A percentile compares a stretch with the other conserved stretches of the same genome.
Evolutionary conservation across 257 asterid species (phyloP).

Genomic region (Paulownia fortunei): DNA sequence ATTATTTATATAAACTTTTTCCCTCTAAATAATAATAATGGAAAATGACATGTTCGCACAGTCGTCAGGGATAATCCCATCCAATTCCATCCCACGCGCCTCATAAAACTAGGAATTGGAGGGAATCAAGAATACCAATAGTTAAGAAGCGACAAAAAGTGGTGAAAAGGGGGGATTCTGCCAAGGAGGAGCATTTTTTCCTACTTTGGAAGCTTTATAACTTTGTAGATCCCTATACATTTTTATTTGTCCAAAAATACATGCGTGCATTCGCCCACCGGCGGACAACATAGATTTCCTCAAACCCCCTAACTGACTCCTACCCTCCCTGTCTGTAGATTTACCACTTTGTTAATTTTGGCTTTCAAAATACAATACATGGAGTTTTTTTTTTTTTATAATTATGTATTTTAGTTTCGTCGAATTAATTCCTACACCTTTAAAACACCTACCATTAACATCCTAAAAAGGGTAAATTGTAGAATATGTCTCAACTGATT

Average conservation of each 20-base stretch:
- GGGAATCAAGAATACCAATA: background rate
- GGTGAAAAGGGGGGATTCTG: background rate
- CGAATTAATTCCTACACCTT: no score
- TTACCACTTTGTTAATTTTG: no score
- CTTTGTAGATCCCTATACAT: constrained; percentile 31
- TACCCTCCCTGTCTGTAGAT: no score
- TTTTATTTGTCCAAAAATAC: no score
- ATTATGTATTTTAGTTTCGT: no score
- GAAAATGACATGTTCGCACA: background rate
- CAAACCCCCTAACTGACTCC: no score
- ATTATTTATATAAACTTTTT: background rate
- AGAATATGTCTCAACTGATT: no score
- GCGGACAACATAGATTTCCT: no score
- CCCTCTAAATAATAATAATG: background rate
- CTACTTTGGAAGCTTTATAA: constrained; percentile 16
- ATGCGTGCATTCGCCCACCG: background rate
- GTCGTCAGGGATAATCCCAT: background rate
- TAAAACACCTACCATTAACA: no score
- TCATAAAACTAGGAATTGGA: background rate
- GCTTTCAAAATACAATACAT: no score
- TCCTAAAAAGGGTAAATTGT: no score
- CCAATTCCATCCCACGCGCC: background rate
- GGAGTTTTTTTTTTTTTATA: no score
- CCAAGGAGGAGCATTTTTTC: constrained; percentile 29
- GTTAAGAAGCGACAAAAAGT: background rate